Conservation (phyloP, 2,329 filamentous ascomycete species). For the Coniosporium tulheliwenetii region DNA sequence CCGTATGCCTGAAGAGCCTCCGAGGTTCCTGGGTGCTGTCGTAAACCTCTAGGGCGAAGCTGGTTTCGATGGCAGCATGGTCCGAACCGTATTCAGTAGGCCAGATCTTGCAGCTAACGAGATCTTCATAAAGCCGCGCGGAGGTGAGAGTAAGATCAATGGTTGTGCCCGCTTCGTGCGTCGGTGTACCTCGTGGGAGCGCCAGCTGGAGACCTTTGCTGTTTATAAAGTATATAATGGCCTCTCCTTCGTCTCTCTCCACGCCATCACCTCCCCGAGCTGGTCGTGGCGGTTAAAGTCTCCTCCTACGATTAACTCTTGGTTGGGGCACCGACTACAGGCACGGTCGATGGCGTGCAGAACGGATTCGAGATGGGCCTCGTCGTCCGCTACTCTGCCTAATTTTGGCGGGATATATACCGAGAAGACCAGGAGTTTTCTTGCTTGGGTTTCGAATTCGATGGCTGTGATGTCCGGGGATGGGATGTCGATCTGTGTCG, state of each 20-base stretch:
- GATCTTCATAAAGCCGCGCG: neutral
- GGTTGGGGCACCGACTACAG: too few species aligned
- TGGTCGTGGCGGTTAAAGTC: slow-evolving; percentile 7
- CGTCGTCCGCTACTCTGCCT: neutral
- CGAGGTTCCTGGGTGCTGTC: neutral
- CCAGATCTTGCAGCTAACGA: too few species aligned
- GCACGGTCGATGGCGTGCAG: neutral
- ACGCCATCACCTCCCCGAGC: slow-evolving; percentile 14
- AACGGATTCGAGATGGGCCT: neutral
- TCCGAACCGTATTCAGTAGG: too few species aligned
- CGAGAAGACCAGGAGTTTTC: neutral
- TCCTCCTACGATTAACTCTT: slow-evolving; percentile 1
- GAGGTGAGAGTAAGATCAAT: neutral
- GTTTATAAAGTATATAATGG: slow-evolving; percentile 20
- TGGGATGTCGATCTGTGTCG: neutral
- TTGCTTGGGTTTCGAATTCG: neutral
- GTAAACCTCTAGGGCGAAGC: neutral
- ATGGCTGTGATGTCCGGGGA: neutral
- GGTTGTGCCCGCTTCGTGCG: neutral
- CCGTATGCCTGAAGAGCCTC: neutral
- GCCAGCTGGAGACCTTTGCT: slow-evolving; percentile 16
- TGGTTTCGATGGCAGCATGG: too few species aligned
- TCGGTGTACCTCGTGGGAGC: slow-evolving; percentile 14
- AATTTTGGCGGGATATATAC: neutral
- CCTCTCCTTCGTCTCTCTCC: slow-evolving; percentile 19